Base-by-base conservation (phyloP, 495 filamentous ascomycete species). In the Penicillium riverlandense region DNA sequence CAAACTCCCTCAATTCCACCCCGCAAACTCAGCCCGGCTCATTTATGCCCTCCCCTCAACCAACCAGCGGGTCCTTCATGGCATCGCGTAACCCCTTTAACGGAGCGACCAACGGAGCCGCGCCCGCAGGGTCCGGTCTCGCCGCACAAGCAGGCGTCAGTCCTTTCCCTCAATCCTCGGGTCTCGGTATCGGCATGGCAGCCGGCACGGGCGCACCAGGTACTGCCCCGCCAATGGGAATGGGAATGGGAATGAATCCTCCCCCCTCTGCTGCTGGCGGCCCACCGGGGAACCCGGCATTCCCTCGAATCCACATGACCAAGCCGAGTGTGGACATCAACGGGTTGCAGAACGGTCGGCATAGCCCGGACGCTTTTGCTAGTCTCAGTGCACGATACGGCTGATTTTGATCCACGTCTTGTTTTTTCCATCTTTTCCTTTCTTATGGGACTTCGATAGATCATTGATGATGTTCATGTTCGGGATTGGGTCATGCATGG, bases 311-410 rank as follows among this genome's bases (percentile, higher is more conserved):
- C 34, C 87, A 95, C 54, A 79, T 83, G 50, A 96, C 88, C 62
- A 80, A 92, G 49, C 92, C 94, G 53, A 96, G 91, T 54, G 84
- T 94, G 45, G 88, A 86, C 56, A 76, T 96, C 61, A 86, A 79
- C 52, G 70, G 64, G 35, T 80, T 81, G 70, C 83, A 74, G 69
- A 82, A 76, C 49, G 90, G 91, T 8, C 75, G 91, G 36, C 90
- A 96, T 62, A 95, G 89, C 54, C 92, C 92, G 12, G 92, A 98
- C 69, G 91, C 92, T 29, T 98, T 97, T 77, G 84, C 90, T n/a
- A 90, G 86, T 53, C 69, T 98, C 59, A 96, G 90, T 60, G 82
- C 88, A 40, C 61, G 68, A 40, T 66, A 68, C 43, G 59, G 58
- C 38, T 67, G 45, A 58, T n/a, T n/a, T 15, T 7, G 9, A 15